A percentile compares a stretch with the other conserved stretches of the same genome.
Evolutionary conservation across 1,284 basidiomycete genomes (phyloP).

Genomic region (Cronartium ribicola): DNA sequence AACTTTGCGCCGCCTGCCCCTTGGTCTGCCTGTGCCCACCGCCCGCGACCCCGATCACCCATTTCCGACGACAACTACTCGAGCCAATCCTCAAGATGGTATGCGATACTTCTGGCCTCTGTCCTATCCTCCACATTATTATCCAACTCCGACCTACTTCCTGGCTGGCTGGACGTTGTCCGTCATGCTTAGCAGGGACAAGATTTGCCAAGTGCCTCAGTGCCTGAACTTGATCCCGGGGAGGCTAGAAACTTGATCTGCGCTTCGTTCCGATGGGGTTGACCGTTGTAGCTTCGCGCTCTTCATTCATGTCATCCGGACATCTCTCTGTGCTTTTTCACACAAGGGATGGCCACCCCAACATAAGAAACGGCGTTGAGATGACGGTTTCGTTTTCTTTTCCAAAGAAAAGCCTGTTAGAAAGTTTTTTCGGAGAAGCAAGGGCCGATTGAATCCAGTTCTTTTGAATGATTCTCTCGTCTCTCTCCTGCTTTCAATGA

Average conservation of each 20-base stretch:
- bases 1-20: too few species aligned
- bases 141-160: neutral
- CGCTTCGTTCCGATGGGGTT: neutral
- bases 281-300: too few species aligned
- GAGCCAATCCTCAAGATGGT: neutral
- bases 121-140: neutral
- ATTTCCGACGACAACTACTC: neutral
- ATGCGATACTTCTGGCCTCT: neutral
- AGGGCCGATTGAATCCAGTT: neutral
- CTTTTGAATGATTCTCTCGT: neutral
- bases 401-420: neutral
- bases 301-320: too few species aligned
- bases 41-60: neutral
- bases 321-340: too few species aligned
- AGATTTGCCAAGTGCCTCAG: neutral
- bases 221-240: neutral
- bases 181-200: neutral
- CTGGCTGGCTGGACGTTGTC: neutral
- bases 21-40: too few species aligned
- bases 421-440: neutral
- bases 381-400: neutral
- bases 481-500: constrained; percentile 38
- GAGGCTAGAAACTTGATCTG: constrained; percentile 4
- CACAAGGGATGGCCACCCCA: too few species aligned
- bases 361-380: neutral